Conservation (phyloP, 2,329 filamentous ascomycete genomes). For the Ustilaginoidea virens region DNA sequence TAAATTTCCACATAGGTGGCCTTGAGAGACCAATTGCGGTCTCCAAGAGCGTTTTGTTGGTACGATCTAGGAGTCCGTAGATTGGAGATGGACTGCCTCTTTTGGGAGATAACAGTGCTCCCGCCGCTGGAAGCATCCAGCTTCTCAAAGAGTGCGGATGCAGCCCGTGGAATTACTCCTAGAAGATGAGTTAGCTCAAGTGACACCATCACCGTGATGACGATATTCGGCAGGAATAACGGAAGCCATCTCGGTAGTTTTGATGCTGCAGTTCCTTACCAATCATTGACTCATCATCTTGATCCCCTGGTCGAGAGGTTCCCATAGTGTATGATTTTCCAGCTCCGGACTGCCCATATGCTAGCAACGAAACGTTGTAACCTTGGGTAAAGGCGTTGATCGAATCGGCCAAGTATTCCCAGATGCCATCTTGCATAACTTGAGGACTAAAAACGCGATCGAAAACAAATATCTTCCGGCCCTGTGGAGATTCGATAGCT, state of each 20-base stretch:
- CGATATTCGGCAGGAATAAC: no score
- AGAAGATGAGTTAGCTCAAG: neutral
- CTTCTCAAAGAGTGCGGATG: constrained; percentile 73
- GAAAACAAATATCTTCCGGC: constrained; percentile 90
- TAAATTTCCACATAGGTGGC: constrained; percentile 97
- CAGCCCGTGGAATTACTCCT: constrained; percentile 94
- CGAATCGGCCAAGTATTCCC: constrained; percentile 86
- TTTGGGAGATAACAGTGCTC: constrained; percentile 35
- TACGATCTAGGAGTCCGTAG: constrained; percentile 70
- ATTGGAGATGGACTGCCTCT: constrained; percentile 32
- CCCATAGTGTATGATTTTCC: constrained; percentile 99
- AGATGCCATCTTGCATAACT: constrained; percentile 73
- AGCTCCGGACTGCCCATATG: constrained; percentile 93
- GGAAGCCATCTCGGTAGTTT: neutral
- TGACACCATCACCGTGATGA: neutral
- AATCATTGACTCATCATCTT: constrained; percentile 55
- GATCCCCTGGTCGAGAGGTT: constrained; percentile 72
- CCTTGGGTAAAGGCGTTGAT: constrained; percentile 83
- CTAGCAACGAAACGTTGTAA: constrained; percentile 95
- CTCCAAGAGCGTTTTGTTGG: constrained; percentile 31
- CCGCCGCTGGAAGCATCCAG: constrained; percentile 47
- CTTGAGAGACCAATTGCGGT: constrained; percentile 80
- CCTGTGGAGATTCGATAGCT: constrained; percentile 79
- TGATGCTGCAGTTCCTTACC: constrained; percentile 32
- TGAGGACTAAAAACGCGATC: constrained; percentile 85